Evolutionary conservation across 1,284 basidiomycete species (phyloP), one percentile per base, ranked within the genome.

Genomic region (Ceratobasidium sp.): DNA sequence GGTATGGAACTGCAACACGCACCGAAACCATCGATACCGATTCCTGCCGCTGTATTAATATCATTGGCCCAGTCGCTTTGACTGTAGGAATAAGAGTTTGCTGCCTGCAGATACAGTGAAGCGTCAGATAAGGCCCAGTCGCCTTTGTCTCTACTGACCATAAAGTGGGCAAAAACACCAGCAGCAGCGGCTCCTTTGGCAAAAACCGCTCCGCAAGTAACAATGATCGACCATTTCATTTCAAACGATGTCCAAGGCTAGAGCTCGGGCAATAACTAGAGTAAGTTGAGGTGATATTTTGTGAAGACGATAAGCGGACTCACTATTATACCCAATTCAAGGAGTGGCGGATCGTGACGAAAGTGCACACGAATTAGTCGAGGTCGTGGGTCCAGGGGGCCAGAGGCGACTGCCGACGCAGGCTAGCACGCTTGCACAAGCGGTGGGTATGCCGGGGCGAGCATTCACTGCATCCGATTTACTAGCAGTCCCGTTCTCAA

Each of bases 21-120:
- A 82, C 81, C 80, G 56, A 82, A 81, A 24, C 81, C 81, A 62
- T 82, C 79, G 51, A 82, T 79, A 8, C 80, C 80, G 29, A 79
- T 80, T 6, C 72, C 78, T 67, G 79, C 78, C 19, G 82, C 82
- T 19, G 78, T 78, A 22, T 73, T 73, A 78, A 82, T 82, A 74
- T 82, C 82, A 54, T 74, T 78, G 56, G 78, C 75, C 75, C 78
- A 82, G 63, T 79, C 80, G 17, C 76, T 31, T 59, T 78, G 63
- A 7, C 67, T 66, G 59, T 81, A 81, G 0, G 80, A 80, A 56
- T 77, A 80, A 14, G 81, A 77, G 62, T 81, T 80, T 77, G 79
- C 79, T 44, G 73, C 78, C 78, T 79, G 45, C 19, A 44, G 27
- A 73, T 29, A 24, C 36, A 41, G 11, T 11, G 6, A 11, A 41